Evolutionary conservation across 148 eudicot genomes (phyloP), one percentile per base, ranked within the genome.

Genomic region (Beta vulgaris): DNA sequence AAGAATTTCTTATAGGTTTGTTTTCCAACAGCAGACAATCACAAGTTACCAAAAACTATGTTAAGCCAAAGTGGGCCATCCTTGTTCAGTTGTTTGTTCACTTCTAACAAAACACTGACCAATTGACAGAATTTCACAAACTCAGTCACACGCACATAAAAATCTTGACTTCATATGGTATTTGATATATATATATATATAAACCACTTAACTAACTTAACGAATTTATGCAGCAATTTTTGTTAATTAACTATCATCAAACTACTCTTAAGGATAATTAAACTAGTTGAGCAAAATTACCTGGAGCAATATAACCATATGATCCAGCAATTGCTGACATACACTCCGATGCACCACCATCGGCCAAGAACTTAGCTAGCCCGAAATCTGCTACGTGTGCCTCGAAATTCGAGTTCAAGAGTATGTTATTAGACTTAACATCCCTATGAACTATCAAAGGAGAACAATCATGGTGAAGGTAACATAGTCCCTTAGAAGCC

Each of bases 351-450:
- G 91, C 86, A 19, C 91, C 98, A 29, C 88, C 90, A 2, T 82
- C 94, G 3, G 68, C 69, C 82, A 96, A 68, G 85, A 85, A 96
- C 85, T 96, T 96, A 2, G 99, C 99, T 7, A 96, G 78, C 3
- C 99, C 98, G 25, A 96, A 96, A 79, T 96, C 99, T 0, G 99
- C 99, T 15, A 96, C 97, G 23, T 92, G 99, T 10, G 99, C 99
- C 54, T 96, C 99, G n/a, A 88, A 92, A 73, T 78, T 80, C 0
- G 92, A 87, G 78, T 87, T 73, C 46, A 96, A 51, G 69, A 96
- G 70, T 7, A 96, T 96, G 36, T 96, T 96, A 73, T 91, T 92
- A 6, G 99, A 92, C 76, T 96, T 96, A 6, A 96, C 98, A 42
- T 96, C 99, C 0, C 99, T 84, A 60, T 96, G 99, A 40, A 96